These are phyloP conservation scores for Ustilago cynodontis DNA, from an alignment of 1,284 basidiomycete species.

Conservation along the genomic window DNA sequence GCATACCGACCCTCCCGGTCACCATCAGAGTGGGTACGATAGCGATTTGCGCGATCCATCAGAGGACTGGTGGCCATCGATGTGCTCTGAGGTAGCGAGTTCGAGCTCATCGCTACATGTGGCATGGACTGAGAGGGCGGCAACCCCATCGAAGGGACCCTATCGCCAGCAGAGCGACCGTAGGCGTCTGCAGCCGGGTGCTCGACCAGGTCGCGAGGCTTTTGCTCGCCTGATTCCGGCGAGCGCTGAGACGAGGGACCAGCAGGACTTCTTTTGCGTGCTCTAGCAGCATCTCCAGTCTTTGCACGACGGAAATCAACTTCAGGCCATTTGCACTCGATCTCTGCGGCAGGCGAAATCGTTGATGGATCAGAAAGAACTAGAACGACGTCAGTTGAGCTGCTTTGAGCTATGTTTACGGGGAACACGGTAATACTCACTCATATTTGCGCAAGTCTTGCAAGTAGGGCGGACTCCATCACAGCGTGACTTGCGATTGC, in stretches of 20 bases:
- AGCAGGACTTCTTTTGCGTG: conserved; percentile 29
- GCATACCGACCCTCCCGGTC: conserved; percentile 21
- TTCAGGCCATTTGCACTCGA: conserved; percentile 55
- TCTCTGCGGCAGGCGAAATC: conserved; percentile 20
- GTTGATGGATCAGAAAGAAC: neutral
- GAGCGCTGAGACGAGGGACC: conserved; percentile 29
- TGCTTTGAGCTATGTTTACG: neutral
- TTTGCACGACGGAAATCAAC: conserved; percentile 54
- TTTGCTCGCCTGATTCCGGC: conserved; percentile 20
- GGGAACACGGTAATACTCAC: conserved; percentile 20
- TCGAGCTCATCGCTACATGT: neutral
- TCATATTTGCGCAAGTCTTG: conserved; percentile 54
- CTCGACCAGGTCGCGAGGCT: conserved; percentile 16
- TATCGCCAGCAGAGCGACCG: conserved; percentile 1
- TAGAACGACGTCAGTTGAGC: neutral
- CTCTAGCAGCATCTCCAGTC: conserved; percentile 38
- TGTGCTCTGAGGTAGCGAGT: conserved; percentile 1
- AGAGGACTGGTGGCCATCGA: conserved; percentile 12
- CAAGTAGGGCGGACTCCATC: conserved; percentile 51
- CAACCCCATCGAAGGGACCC: conserved; percentile 3
- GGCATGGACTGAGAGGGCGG: conserved; percentile 30
- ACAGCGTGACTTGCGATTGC: conserved; percentile 53
- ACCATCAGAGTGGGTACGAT: conserved; percentile 40
- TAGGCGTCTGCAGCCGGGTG: conserved; percentile 1
- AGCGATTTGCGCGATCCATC: conserved; percentile 16